Base-by-base conservation (phyloP, 352 stramenopile genomes). In the Phytopythium aichiense region DNA sequence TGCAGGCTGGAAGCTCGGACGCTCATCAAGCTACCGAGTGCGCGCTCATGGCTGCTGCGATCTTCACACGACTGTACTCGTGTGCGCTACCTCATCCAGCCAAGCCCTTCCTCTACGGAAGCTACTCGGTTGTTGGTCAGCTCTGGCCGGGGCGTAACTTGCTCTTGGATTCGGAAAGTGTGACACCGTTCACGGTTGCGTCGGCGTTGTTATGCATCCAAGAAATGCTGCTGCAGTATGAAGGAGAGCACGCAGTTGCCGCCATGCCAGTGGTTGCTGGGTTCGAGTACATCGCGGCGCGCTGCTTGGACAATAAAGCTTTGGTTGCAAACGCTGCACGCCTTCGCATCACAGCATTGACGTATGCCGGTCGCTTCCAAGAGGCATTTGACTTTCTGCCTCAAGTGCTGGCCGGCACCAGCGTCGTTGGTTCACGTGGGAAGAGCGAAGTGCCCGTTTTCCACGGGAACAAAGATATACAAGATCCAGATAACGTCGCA, bases 121-220 rank as follows among this genome's bases (percentile, higher is more conserved):
- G 69, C 18, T 90, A 92, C 54, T 61, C 68, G 40, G 57, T 90
- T 2, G 59, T 66, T n/a, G 66, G 70, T 0, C 67, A 88, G 15
- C 66, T 92, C 16, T 92, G 81, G 84, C 79, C 77, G 18, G 79
- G 74, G 18, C 63, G 81, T 52, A 72, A 85, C 30, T 55, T 91
- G 5, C 46, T 90, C 0, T 37, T 65, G 4, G 79, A 85, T 33
- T 49, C 61, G 0, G 77, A 92, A 49, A 67, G 69, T 7, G 58
- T 88, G 11, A 70, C 68, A 9, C 25, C 68, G 0, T 73, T 87
- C 43, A 59, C 63, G 2, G 48, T 91, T 8, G 67, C 46, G 4
- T 40, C 80, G 13, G 76, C 76, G 56, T 60, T 89, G 20, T 50
- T 79, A 2, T 42, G 84, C 31, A 63, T 81, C n/a, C 71, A 73